These are phyloP conservation scores for Salix brachista DNA, from an alignment of 345 rosid species.

Conservation along the genomic window DNA sequence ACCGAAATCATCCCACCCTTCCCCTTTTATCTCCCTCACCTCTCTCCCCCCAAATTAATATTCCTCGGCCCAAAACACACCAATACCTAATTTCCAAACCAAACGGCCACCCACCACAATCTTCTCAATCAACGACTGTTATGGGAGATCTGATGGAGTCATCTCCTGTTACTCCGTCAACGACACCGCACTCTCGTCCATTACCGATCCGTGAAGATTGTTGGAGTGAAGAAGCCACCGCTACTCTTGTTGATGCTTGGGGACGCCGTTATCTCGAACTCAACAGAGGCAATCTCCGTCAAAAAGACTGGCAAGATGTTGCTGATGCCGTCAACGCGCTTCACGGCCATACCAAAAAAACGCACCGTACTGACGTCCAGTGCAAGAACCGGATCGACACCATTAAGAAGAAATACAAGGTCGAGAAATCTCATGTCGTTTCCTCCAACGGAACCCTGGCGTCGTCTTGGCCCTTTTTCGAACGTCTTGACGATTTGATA, in stretches of 20 bases:
- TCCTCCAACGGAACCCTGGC: constrained; percentile 48
- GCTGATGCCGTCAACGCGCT: constrained; percentile 88
- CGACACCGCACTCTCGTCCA: constrained; percentile 25
- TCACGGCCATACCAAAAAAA: constrained; percentile 78
- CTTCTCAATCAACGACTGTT: background rate
- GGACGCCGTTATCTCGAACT: constrained; percentile 84
- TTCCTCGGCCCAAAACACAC: background rate
- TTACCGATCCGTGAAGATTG: constrained; percentile 87
- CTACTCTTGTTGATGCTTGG: constrained; percentile 92
- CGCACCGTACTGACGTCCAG: constrained; percentile 94
- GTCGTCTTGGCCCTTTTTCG: constrained; percentile 83
- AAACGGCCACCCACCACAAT: background rate
- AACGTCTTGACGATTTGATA: constrained; percentile 69
- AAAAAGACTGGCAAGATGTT: constrained; percentile 98
- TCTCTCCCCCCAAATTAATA: background rate
- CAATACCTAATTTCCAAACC: background rate
- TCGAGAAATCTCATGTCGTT: constrained; percentile 74
- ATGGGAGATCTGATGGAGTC: constrained; percentile 27
- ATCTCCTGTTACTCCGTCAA: constrained; percentile 12
- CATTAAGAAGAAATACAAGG: constrained; percentile 89
- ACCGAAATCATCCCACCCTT: constrained; percentile 19
- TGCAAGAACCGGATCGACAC: constrained; percentile 99
- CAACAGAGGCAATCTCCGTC: constrained; percentile 91
- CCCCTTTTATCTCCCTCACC: background rate
- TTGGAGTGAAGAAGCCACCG: constrained; percentile 98